Base-by-base conservation (phyloP, 768 basidiomycete genomes). In the Omphalotus guepiniiformis region DNA sequence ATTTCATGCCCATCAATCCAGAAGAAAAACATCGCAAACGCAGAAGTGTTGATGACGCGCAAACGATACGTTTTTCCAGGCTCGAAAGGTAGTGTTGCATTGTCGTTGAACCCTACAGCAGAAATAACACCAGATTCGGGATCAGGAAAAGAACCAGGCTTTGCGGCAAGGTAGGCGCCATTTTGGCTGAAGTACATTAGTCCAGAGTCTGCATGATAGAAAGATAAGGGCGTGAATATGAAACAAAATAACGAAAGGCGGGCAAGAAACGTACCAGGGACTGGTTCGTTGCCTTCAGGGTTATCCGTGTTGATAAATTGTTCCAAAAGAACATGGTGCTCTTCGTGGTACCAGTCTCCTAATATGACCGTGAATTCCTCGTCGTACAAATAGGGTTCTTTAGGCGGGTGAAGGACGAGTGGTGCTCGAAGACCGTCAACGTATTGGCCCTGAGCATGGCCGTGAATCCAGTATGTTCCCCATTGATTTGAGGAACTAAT, bases 11-110 rank as follows among this genome's bases (percentile, higher is more conserved):
- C 89, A 51, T 91, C 89, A 34, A 92, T 88, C 84, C 86, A 88
- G 63, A 92, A 90, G 71, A 73, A 90, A 66, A 89, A 89, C 26
- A 76, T 75, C 1, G 79, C 59, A 49, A 92, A 83, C 0, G 80
- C 88, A 29, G 79, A 72, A 16, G 76, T 85, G 64, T 96, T 96
- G 59, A 96, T 70, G 56, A 98, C 70, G 15, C 93, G 82, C 25
- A 97, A 72, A n/a, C 90, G 82, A 64, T 98, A 97, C 3, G 85
- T 96, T 68, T 87, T 88, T 4, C 93, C 94, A 3, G 91, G 76
- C 54, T 78, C 68, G 70, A 98, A 95, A 0, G 83, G 78, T 2
- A 98, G 69, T 0, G 85, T 83, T 0, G 92, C 84, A 56, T 94
- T 88, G 54, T 93, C 83, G 63, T 89, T 91, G 72, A 91, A 89